Conservation (phyloP, 2,329 filamentous ascomycete species). For the Rhexocercosporidium sp. region DNA sequence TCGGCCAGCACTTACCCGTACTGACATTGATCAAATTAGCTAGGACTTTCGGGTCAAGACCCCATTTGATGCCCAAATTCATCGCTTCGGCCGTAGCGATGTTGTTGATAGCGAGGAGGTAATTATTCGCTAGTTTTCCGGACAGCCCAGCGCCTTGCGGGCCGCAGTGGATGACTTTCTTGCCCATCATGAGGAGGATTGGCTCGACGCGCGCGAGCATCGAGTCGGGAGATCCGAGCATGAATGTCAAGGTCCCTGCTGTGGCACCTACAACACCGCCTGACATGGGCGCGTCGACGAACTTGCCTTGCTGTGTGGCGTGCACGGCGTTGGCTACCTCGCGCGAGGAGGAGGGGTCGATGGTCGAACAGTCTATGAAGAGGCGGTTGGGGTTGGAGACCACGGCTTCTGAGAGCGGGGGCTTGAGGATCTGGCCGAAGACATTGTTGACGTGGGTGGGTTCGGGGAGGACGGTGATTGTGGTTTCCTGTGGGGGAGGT, state of each 20-base stretch:
- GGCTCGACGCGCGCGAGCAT: constrained; percentile 69
- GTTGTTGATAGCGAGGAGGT: constrained; percentile 92
- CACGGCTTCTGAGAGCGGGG: constrained; percentile 54
- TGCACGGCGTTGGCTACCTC: constrained; percentile 75
- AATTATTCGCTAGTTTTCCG: constrained; percentile 97
- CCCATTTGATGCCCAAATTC: constrained; percentile 60
- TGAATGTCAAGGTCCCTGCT: constrained; percentile 90
- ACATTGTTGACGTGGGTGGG: constrained; percentile 86
- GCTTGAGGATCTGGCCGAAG: constrained; percentile 75
- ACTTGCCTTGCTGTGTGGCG: constrained; percentile 70
- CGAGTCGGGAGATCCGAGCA: constrained; percentile 76
- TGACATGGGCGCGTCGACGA: constrained; percentile 96
- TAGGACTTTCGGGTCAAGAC: constrained; percentile 64
- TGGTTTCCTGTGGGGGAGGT: constrained; percentile 68
- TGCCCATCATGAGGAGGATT: constrained; percentile 82
- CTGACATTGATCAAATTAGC: constrained; percentile 90
- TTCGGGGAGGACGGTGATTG: constrained; percentile 89
- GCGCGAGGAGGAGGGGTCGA: constrained; percentile 85
- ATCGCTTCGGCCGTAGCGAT: constrained; percentile 65
- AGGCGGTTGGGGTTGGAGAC: constrained; percentile 65
- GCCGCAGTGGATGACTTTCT: constrained; percentile 84
- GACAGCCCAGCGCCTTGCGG: constrained; percentile 83
- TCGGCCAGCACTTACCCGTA: constrained; percentile 95
- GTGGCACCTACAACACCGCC: constrained; percentile 91
- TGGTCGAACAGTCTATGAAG: constrained; percentile 96